A percentile compares a stretch with the other conserved stretches of the same genome.
phyloP scores from a whole-genome alignment of 345 rosid genomes.

The Brassica incana region DNA sequence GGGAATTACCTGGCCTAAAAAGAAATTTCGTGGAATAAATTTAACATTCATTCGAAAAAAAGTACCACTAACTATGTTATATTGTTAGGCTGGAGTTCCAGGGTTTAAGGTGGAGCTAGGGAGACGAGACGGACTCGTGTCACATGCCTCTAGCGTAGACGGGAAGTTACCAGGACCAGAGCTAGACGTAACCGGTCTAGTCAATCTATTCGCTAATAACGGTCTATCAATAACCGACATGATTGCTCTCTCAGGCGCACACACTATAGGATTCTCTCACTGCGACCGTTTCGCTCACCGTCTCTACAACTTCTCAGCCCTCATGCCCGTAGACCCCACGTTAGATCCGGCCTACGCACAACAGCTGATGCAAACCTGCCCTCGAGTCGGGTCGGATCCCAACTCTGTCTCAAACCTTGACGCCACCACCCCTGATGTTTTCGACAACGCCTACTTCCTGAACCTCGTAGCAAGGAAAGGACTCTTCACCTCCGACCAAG shows the following conservation, averaged over 20 bases:
- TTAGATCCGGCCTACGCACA: conserved; percentile 55
- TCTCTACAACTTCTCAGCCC: conserved; percentile 58
- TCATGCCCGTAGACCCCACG: conserved; percentile 63
- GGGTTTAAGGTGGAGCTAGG: conserved; percentile 80
- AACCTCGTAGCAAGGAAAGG: conserved; percentile 77
- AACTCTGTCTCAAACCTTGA: conserved; percentile 56
- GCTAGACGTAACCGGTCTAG: conserved; percentile 49
- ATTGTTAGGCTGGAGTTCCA: conserved; percentile 70
- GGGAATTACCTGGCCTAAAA: too few relatives aligned
- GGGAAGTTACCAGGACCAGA: conserved; percentile 79
- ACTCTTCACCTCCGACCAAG: conserved; percentile 68
- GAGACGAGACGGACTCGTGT: conserved; percentile 69
- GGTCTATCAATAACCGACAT: conserved; percentile 66
- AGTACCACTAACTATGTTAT: not conserved
- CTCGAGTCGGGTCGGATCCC: conserved; percentile 51
- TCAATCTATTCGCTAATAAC: conserved; percentile 50
- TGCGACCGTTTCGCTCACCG: conserved; percentile 68
- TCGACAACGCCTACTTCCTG: conserved; percentile 71
- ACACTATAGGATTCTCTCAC: conserved; percentile 85
- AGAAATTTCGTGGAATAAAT: too few relatives aligned
- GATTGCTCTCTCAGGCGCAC: conserved; percentile 91
- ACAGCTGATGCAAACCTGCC: conserved; percentile 58
- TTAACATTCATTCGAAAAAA: too few relatives aligned
- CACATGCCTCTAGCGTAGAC: conserved; percentile 55
- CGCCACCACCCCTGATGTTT: conserved; percentile 47